Base-by-base conservation (phyloP, 805 yeast species). In the Saccharomycopsis selenospora region DNA sequence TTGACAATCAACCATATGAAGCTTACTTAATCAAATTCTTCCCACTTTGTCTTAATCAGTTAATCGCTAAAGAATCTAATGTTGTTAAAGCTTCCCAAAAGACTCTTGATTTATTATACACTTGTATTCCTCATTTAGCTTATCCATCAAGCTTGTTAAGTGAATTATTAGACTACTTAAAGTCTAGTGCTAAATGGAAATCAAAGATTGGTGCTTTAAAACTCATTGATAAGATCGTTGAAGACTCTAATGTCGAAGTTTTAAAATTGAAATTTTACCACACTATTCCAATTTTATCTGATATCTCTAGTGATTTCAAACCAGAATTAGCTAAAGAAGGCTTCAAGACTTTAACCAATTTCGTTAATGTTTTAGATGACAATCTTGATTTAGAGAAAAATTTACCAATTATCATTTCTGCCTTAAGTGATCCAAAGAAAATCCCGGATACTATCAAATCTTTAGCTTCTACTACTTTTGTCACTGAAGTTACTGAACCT, bases 401-500 rank as follows among this genome's bases (percentile, higher is more conserved):
- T 64, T 82, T 79, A 61, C 90, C 88, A 55, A 65, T 82, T 47
- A 88, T 91, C 63, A 85, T 87, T 36, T 85, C 84, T 55, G 91
- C 98, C 45, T 75, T 93, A 66, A 89, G 95, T 42, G 85, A 91
- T 62, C 98, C 98, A 48, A 73, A 74, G 55, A 85, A 85, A 62
- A 95, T 91, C 44, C 86, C 96, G 49, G 82, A 77, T 51, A 89
- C 96, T 67, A 86, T 91, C 65, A 86, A 84, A 67, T 79, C 91
- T 40, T 75, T 91, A 55, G 84, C 96, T 2, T 85, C 95, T 36
- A 97, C 91, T 47, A 93, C 99, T 0, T 91, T 91, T 65, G 98
- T 91, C 44, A 96, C 99, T 42, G 99, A 93, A 70, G 99, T 91
- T 55, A 93, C 97, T 13, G 98, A 90, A 70, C 95, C 98, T 3